Evolutionary conservation across 495 filamentous ascomycete genomes (phyloP).

Genomic region (Staphylotrichum tortipilum): DNA sequence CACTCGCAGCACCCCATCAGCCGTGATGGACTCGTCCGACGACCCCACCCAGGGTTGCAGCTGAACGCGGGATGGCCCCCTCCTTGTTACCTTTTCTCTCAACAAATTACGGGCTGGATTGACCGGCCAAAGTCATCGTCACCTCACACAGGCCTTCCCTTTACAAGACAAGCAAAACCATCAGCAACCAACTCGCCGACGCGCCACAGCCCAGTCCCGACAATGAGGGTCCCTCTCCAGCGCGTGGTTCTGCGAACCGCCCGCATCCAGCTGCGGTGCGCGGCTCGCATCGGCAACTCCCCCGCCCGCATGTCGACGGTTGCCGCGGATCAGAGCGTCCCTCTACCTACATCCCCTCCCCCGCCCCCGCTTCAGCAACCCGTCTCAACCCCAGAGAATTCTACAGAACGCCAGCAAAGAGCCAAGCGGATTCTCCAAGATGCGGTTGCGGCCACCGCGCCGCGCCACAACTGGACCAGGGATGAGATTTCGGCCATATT

Average conservation of each 20-base stretch:
- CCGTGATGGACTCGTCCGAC: background rate
- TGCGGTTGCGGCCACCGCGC: constrained; percentile 48
- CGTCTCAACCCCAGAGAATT: background rate
- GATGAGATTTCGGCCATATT: constrained; percentile 71
- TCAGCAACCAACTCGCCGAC: background rate
- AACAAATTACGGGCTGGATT: constrained; percentile 4
- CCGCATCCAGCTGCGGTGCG: background rate
- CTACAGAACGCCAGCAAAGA: constrained; percentile 3
- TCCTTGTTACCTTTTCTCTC: background rate
- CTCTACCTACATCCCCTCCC: background rate
- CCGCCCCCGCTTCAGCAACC: background rate
- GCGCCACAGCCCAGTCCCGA: background rate
- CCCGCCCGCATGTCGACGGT: background rate
- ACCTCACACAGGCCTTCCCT: background rate
- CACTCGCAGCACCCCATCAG: background rate
- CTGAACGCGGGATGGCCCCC: background rate
- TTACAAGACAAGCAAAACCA: background rate
- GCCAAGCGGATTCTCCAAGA: constrained; percentile 20
- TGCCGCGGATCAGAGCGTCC: background rate
- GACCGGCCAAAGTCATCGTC: background rate
- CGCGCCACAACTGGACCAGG: constrained; percentile 66
- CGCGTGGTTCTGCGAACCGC: background rate
- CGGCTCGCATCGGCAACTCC: background rate
- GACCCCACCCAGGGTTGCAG: constrained; percentile 6
- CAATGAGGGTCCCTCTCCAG: background rate